phyloP scores from a whole-genome alignment of 2,329 filamentous ascomycete genomes.

The Chrysoporthe cubensis region DNA sequence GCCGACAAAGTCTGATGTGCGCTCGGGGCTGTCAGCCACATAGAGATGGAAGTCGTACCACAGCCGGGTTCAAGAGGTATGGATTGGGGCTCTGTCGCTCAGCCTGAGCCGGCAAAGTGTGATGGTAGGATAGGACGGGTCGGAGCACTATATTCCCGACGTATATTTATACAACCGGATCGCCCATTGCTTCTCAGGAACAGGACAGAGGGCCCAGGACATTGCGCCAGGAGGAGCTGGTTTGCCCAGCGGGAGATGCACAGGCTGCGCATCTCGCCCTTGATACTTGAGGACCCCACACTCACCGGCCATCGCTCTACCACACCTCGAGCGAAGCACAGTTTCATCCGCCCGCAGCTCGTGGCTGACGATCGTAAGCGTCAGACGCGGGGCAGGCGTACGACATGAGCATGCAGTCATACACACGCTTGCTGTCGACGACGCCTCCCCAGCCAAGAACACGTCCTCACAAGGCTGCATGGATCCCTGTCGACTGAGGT shows the following conservation, averaged over 20 bases:
- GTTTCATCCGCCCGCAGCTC: neutral
- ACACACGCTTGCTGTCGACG: neutral
- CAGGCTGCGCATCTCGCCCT: neutral
- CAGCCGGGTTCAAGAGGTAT: neutral
- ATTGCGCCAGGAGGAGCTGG: neutral
- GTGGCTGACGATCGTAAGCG: neutral
- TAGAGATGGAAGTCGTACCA: neutral
- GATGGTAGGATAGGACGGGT: neutral
- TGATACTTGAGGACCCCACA: neutral
- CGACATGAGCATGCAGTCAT: constrained; percentile 5
- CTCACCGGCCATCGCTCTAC: neutral
- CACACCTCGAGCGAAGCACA: neutral
- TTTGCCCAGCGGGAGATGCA: neutral
- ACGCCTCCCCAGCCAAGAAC: neutral
- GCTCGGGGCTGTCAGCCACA: neutral
- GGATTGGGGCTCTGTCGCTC: neutral
- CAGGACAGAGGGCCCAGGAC: neutral
- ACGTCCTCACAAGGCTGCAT: neutral
- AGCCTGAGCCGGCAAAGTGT: neutral
- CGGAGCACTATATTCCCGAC: neutral
- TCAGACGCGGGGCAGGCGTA: neutral
- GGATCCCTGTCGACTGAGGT: neutral
- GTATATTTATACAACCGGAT: neutral
- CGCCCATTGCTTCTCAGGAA: neutral
- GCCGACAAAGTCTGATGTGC: neutral